A percentile compares a stretch with the other conserved stretches of the same genome.
Evolutionary conservation across 306 rosid species (phyloP).

Genomic region (Castanea sativa): DNA sequence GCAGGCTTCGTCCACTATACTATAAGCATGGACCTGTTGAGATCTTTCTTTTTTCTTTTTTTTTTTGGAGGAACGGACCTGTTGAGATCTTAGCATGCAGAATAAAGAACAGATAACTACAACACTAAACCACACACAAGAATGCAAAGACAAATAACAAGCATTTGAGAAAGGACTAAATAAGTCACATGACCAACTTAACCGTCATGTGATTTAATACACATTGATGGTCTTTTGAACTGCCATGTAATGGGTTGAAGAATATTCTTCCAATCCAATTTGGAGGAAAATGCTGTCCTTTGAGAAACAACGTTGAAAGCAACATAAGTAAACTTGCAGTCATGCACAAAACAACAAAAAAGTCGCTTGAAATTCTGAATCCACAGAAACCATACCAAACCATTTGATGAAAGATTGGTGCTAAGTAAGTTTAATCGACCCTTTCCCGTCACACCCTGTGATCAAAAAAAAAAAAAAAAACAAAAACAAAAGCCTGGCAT

Average conservation of each 20-base stretch:
- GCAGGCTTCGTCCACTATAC: not conserved
- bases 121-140: not conserved
- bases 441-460: slow-evolving; percentile 51
- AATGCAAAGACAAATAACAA: slow-evolving; percentile 3
- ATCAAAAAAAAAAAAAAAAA: not conserved
- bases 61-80: not conserved
- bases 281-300: too few species aligned
- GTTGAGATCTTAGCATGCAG: not conserved
- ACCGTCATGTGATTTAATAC: too few species aligned
- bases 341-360: not conserved
- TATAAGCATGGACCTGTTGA: not conserved
- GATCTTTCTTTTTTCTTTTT: not conserved
- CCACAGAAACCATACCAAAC: slow-evolving; percentile 58
- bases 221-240: too few species aligned
- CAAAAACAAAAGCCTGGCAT: slow-evolving; percentile 20
- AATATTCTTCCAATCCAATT: too few species aligned
- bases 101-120: not conserved
- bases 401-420: slow-evolving; percentile 50
- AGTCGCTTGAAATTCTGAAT: not conserved
- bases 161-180: not conserved
- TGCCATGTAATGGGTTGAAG: too few species aligned
- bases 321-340: not conserved
- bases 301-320: not conserved
- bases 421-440: slow-evolving; percentile 53
- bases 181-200: too few species aligned